Evolutionary conservation across 179 eudicot genomes (phyloP), one percentile per base, ranked within the genome.

Genomic region (Pouteria campechiana): DNA sequence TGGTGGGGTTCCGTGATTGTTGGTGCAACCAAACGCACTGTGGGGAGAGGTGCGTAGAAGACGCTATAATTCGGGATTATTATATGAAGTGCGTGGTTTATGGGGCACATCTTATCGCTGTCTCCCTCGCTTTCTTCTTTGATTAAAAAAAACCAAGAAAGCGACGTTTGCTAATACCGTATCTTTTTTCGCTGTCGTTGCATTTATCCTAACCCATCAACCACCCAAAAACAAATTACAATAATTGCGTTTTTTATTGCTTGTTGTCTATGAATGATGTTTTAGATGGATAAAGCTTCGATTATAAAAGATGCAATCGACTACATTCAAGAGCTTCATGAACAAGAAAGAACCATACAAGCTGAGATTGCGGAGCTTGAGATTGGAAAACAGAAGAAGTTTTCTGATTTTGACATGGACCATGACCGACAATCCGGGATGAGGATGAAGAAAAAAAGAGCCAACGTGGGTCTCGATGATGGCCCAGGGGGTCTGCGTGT

Each of bases 261-360:
- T 9, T 8, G 16, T 36, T 24, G 11, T 18, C 11, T 9, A 7
- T 12, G 1, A 14, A 5, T 17, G 30, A 34, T 13, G 25, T 12
- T 20, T 32, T 48, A 72, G 78, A 67, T 72, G 78, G 78, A 72
- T 30, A 72, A 72, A 35, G 73, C 78, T 1, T 72, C 78, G 9
- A 67, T 67, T 16, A 68, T 81, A 14, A 81, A 61, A 59, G 90
- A 81, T 37, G 84, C 84, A 2, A 81, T 81, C 10, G 63, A 52
- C 4, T 71, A 81, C 47, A 81, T 76, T 3, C 63, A 55, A 49
- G 66, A 66, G 12, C 56, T 81, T 11, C 76, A 76, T 5, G 64
- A 65, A 2, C 74, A 81, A 54, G 79, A 76, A 63, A 51, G 52
- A 25, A 49, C 35, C 32, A 63, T 81, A 17, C 60, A 36, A 44